Evolutionary conservation across 257 asterid species (phyloP), one percentile per base, ranked within the genome.

Genomic region (Ophiorrhiza pumila): DNA sequence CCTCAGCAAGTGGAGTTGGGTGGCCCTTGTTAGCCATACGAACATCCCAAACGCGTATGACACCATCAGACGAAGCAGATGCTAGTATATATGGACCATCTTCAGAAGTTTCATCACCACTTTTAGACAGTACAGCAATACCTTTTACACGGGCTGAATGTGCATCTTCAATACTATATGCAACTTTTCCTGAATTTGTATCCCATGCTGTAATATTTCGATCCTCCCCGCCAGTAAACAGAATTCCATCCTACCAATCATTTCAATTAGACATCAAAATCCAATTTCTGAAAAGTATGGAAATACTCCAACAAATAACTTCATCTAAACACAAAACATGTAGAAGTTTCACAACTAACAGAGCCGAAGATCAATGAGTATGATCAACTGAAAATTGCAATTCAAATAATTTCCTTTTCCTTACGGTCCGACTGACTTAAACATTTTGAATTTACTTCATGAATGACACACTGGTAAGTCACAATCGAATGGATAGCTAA

Each of bases 151-250:
- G 97, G 18, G 97, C 89, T 18, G 86, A 74, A 53, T 94, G 99
- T 75, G 99, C 99, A 78, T 83, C 88, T 69, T 85, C 90, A 52
- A 91, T 90, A 63, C 84, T 71, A 49, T 87, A 87, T 4, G 95
- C 96, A 77, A 81, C 74, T 78, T 94, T 88, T 52, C 99, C 99
- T 53, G 89, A 86, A 4, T 67, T 35, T 47, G 85, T 75, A 81
- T 94, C 99, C 99, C 99, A 94, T 53, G 97, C 99, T 10, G 83
- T 90, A 25, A 94, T 74, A 66, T 69, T 87, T 66, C 82, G 83
- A 76, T 91, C 97, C 84, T 94, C 99, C 71, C 99, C 97, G n/a
- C 97, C 99, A 1, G 97, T 88, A 78, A 83, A 91, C 71, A 91
- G 74, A 69, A 91, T 73, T 57, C 96, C 97, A 42, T 83, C 86